These are phyloP conservation scores for Plasmodium sp. DNA, from an alignment of 169 alveolate species.

Conservation along the genomic window DNA sequence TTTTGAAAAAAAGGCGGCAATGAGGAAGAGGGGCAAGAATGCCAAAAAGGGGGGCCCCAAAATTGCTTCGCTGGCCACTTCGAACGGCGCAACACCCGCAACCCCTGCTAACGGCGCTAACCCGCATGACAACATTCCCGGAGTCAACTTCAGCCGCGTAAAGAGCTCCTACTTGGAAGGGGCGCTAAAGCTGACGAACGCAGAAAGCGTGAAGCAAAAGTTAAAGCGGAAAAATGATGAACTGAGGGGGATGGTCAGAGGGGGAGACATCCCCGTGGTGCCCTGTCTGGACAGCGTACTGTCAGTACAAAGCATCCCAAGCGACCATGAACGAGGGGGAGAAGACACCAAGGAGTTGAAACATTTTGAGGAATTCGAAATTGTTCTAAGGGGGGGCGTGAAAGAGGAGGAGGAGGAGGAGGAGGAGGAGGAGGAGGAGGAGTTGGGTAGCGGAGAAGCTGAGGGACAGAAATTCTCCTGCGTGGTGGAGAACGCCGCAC, in stretches of 20 bases:
- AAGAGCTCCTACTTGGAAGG: conserved; percentile 55
- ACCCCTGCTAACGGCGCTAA: neutral
- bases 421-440: neutral
- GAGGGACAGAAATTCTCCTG: neutral
- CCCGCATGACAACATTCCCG: neutral
- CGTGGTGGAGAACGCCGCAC: neutral
- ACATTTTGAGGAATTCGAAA: conserved; percentile 2
- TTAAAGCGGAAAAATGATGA: conserved; percentile 3
- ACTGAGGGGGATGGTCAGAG: neutral
- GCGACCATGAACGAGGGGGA: neutral
- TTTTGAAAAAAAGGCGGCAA: neutral
- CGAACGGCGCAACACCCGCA: no score
- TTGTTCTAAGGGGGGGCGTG: neutral
- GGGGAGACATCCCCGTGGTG: neutral
- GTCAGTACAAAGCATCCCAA: conserved; percentile 9
- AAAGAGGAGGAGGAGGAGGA: neutral
- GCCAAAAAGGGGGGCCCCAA: neutral
- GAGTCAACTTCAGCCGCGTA: conserved; percentile 8
- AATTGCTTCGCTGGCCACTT: neutral
- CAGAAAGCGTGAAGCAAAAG: neutral
- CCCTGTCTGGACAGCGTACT: neutral
- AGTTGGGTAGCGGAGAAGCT: neutral
- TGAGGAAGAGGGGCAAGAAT: neutral
- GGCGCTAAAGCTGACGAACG: conserved; percentile 13
- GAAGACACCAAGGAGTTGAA: neutral